phyloP scores from a whole-genome alignment of 2,329 filamentous ascomycete species.

The Clonostachys byssicola region DNA sequence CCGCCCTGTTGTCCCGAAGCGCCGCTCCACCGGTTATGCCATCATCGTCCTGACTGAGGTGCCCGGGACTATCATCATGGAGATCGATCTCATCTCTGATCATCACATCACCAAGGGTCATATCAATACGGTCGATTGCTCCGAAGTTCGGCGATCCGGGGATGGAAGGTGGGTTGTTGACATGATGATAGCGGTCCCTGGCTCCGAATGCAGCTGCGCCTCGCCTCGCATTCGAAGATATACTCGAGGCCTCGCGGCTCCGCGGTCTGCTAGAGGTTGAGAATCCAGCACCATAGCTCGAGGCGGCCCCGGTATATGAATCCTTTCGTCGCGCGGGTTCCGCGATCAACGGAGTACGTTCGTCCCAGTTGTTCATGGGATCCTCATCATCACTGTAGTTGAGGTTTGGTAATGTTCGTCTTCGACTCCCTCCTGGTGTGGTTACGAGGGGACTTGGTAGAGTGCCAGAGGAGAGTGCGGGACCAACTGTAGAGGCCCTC shows the following conservation, averaged over 20 bases:
- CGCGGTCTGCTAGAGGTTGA: constrained; percentile 19
- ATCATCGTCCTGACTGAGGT: constrained; percentile 21
- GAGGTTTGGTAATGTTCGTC: constrained; percentile 26
- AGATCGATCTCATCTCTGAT: constrained; percentile 59
- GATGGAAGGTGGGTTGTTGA: constrained; percentile 67
- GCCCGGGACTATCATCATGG: constrained; percentile 19
- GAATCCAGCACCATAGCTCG: constrained; percentile 39
- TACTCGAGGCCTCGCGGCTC: constrained; percentile 41
- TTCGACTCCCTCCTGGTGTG: constrained; percentile 20
- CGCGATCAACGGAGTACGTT: constrained; percentile 51
- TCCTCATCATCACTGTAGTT: constrained; percentile 43
- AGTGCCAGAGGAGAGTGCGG: constrained; percentile 15
- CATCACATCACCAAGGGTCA: constrained; percentile 67
- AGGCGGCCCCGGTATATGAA: constrained; percentile 13
- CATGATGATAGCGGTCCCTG: constrained; percentile 46
- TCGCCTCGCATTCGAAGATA: constrained; percentile 41
- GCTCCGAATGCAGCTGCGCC: constrained; percentile 21
- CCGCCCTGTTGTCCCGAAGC: constrained; percentile 37
- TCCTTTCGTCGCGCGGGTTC: constrained; percentile 14
- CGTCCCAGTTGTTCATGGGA: constrained; percentile 36
- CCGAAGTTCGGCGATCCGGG: constrained; percentile 56
- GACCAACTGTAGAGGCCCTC: constrained; percentile 45
- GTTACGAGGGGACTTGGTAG: constrained; percentile 23
- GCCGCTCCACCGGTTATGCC: constrained; percentile 16
- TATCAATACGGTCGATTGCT: constrained; percentile 40